Base-by-base conservation (phyloP, 2,329 filamentous ascomycete species). In the Colletotrichum magnum region DNA sequence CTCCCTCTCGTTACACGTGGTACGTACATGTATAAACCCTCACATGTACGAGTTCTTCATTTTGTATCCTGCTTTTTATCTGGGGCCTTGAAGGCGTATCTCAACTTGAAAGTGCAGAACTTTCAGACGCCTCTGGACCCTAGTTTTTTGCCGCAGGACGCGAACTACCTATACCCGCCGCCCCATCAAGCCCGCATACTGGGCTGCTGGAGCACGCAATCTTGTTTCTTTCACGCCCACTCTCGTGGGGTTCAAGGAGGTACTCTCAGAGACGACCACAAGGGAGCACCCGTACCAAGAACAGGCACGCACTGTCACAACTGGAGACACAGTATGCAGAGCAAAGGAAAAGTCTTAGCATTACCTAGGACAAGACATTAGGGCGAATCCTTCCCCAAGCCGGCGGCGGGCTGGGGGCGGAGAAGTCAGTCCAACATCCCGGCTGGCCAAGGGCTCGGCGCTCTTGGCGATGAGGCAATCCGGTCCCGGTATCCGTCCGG, bases 291-390 rank as follows among this genome's bases (percentile, higher is more conserved):
- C 32, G 32, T 36, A 36, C 32, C 32, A 36, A 36, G 7, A 36
- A 36, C 9, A 7, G 32, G 32, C 7, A 36, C 32, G 32, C 32
- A 36, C 32, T 36, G 32, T 24, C 21, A 24, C 21, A 24, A 24
- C 21, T 26, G 47, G 12, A 50, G 47, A 4, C 7, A n/a, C 12
- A 13, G 47, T 18, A 43, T 24, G 39, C 24, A 6, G 7, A 56
- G 5, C 4, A 41, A 51, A 7, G 7, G 7, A 36, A 32, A 32
- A 57, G 51, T 66, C 67, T 69, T 61, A 66, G 62, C 50, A 69
- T 66, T 61, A 69, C 67, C 63, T 69, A 69, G 43, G 67, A 67
- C 67, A 69, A 69, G 67, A 69, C 56, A n/a, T 67, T 52, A 61
- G 57, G 36, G 67, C 53, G 43, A 60, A 61, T 61, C 45, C 63